phyloP scores from a whole-genome alignment of 495 filamentous ascomycete species.

The Neurospora intermedia region DNA sequence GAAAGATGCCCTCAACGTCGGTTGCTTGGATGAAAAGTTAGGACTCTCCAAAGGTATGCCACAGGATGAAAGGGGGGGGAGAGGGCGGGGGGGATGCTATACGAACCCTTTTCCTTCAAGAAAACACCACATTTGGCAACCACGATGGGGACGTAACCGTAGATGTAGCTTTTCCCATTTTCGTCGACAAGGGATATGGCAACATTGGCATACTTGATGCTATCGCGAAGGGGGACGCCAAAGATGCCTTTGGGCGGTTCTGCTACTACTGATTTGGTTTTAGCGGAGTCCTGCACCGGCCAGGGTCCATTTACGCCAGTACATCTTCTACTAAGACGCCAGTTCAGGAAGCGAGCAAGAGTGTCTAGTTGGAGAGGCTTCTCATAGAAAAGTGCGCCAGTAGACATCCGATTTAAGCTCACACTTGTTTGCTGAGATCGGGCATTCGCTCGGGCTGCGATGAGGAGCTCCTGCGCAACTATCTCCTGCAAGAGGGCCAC shows the following conservation, averaged over 20 bases:
- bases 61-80: not conserved
- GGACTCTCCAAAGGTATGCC: conserved; percentile 13
- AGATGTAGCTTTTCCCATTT: conserved; percentile 88
- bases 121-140: conserved; percentile 98
- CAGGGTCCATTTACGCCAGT: conserved; percentile 2
- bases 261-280: conserved; percentile 20
- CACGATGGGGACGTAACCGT: conserved; percentile 97
- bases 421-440: conserved; percentile 22
- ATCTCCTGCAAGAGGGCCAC: conserved; percentile 9
- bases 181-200: conserved; percentile 92
- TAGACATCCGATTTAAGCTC: conserved; percentile 13
- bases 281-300: not conserved
- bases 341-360: conserved; percentile 12
- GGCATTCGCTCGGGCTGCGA: conserved; percentile 1
- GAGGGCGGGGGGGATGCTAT: not conserved
- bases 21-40: conserved; percentile 51
- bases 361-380: conserved; percentile 9
- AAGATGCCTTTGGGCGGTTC: conserved; percentile 56
- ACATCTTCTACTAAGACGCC: conserved; percentile 6
- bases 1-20: conserved; percentile 94
- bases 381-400: conserved; percentile 1
- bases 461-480: conserved; percentile 5
- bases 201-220: conserved; percentile 97
- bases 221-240: conserved; percentile 84
- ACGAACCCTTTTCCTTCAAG: conserved; percentile 92